These are phyloP conservation scores for Paramecium sexaurelia DNA, from an alignment of 73 alveolate genomes.

Conservation along the genomic window DNA sequence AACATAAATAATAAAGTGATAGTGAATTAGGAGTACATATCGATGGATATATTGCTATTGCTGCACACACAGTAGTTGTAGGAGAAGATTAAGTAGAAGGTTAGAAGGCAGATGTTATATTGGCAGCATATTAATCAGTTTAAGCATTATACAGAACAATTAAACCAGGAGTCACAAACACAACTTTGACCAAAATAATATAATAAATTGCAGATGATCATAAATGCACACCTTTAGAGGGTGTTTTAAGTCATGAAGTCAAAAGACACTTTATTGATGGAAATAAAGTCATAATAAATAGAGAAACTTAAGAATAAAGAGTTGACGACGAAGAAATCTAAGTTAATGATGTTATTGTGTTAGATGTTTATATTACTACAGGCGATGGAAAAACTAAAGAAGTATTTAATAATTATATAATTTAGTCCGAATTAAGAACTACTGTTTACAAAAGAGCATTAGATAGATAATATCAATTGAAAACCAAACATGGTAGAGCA, in stretches of 20 bases:
- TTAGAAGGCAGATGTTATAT: slow-evolving; percentile 91
- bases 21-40: slow-evolving; percentile 90
- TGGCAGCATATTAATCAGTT: slow-evolving; percentile 95
- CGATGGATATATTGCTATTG: slow-evolving; percentile 91
- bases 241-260: slow-evolving; percentile 95
- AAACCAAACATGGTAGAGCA: slow-evolving; percentile 83
- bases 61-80: slow-evolving; percentile 91
- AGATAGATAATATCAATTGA: slow-evolving; percentile 78
- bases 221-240: slow-evolving; percentile 85
- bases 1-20: not conserved
- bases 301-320: slow-evolving; percentile 90
- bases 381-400: slow-evolving; percentile 96
- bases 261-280: slow-evolving; percentile 98
- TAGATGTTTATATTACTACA: slow-evolving; percentile 87
- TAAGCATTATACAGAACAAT: slow-evolving; percentile 90
- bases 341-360: slow-evolving; percentile 90
- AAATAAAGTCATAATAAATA: slow-evolving; percentile 89
- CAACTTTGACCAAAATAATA: slow-evolving; percentile 82
- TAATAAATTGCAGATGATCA: slow-evolving; percentile 84
- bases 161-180: slow-evolving; percentile 80
- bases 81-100: slow-evolving; percentile 80
- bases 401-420: not conserved
- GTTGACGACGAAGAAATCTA: slow-evolving; percentile 94
- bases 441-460: slow-evolving; percentile 96
- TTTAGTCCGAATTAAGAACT: slow-evolving; percentile 76